Percentiles rank a stretch among this genome's conserved stretches.
These are phyloP conservation scores for Thymus quinquecostatus DNA, from an alignment of 257 asterid genomes.

Conservation along the genomic window DNA sequence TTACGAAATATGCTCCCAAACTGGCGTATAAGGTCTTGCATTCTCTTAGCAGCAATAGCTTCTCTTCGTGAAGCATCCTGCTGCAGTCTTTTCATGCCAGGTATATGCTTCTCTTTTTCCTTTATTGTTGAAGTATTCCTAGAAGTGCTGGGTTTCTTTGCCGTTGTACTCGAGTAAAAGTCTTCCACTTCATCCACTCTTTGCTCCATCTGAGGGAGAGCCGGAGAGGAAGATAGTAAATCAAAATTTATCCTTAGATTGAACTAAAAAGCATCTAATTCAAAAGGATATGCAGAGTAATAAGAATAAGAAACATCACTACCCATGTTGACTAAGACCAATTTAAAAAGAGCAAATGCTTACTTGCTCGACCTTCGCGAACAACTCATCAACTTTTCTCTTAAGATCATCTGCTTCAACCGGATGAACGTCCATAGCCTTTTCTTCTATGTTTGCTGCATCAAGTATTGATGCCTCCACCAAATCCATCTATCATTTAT, in stretches of 20 bases:
- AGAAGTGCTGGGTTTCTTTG: constrained; percentile 49
- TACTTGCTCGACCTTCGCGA: constrained; percentile 58
- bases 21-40: constrained; percentile 98
- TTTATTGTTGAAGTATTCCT: constrained; percentile 53
- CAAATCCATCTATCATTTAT: constrained; percentile 43
- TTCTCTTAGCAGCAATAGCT: constrained; percentile 86
- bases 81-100: constrained; percentile 82
- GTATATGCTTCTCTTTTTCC: constrained; percentile 71
- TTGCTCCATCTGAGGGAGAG: constrained; percentile 64
- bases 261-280: not conserved
- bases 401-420: constrained; percentile 50
- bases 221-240: too few relatives aligned
- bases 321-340: constrained; percentile 10
- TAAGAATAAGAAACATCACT: not conserved
- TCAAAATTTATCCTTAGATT: not conserved
- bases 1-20: constrained; percentile 87
- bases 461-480: constrained; percentile 34
- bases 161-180: constrained; percentile 51
- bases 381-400: constrained; percentile 60
- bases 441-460: constrained; percentile 26
- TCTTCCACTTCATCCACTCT: constrained; percentile 71
- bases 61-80: constrained; percentile 94
- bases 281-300: constrained; percentile 1
- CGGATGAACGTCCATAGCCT: constrained; percentile 38
- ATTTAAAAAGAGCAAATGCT: constrained; percentile 27